Percentiles rank a stretch among this genome's conserved stretches.
phyloP scores from a whole-genome alignment of 225 moss, liverwort and hornwort species.

The Physcomitrellopsis africana region DNA sequence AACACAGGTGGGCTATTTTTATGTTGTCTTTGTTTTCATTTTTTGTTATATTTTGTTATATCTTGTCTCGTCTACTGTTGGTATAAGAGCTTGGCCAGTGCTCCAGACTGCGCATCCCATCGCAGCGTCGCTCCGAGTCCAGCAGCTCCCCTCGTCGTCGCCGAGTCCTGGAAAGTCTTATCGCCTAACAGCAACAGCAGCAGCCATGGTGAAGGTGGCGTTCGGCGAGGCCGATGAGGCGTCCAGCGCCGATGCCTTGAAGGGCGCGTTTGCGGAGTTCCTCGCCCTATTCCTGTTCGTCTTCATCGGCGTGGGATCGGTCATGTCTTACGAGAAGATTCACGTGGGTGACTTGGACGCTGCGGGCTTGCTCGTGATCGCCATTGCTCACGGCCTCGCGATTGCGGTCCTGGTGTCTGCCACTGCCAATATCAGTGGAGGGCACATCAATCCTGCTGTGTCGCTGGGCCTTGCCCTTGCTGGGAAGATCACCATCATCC shows the following conservation, averaged over 20 bases:
- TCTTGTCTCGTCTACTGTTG: too few species aligned
- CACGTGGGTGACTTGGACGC: constrained; percentile 40
- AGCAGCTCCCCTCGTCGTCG: too few species aligned
- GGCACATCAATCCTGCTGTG: constrained; percentile 91
- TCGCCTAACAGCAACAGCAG: too few species aligned
- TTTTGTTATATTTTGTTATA: too few species aligned
- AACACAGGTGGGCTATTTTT: too few species aligned
- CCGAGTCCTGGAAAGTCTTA: too few species aligned
- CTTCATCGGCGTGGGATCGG: constrained; percentile 86
- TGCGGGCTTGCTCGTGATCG: constrained; percentile 64
- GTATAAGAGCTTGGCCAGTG: too few species aligned
- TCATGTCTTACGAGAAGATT: constrained; percentile 71
- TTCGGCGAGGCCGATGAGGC: constrained; percentile 59
- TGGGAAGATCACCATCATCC: constrained; percentile 81
- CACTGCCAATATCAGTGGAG: constrained; percentile 88
- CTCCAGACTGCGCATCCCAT: too few species aligned
- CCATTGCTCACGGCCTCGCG: constrained; percentile 74
- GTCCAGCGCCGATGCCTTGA: constrained; percentile 70
- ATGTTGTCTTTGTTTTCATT: too few species aligned
- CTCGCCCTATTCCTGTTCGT: constrained; percentile 84
- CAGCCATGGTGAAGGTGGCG: constrained; percentile 51
- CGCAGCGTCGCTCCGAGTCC: too few species aligned
- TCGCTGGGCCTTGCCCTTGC: constrained; percentile 77
- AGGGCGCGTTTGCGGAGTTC: constrained; percentile 89
- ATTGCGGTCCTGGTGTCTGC: constrained; percentile 62